Base-by-base conservation (phyloP, 2,329 filamentous ascomycete genomes). In the Apiospora arundinis region DNA sequence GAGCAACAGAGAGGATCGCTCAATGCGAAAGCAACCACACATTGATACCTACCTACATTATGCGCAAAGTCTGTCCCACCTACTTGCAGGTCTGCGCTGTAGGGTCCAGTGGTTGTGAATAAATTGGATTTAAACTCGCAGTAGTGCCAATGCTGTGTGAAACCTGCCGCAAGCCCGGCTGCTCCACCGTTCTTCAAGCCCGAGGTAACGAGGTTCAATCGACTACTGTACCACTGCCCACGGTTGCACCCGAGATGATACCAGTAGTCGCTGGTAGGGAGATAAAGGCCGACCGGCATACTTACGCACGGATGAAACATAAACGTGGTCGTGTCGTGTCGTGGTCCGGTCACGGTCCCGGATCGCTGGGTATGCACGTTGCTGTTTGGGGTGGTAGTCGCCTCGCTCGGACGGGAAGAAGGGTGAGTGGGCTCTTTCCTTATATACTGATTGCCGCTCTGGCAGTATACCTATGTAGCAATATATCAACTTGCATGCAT, bases 131-230 rank as follows among this genome's bases (percentile, higher is more conserved):
- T 63, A 63, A 63, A 23, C 56, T 63, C 56, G 56, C 56, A 63
- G 56, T 63, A 63, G 56, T 63, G 56, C 32, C 56, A 63, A 5
- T 5, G 32, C 56, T 40, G 32, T 40, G 56, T 63, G 32, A 63
- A 63, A 32, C 56, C 56, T 63, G 56, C 56, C 56, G 56, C 56
- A 63, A 40, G 56, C 56, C 56, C 56, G 56, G 56, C 14, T 37
- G 56, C 56, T 63, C 56, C 56, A 63, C 56, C 56, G 56, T 12
- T 14, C 52, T 23, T 63, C 28, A 8, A 63, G 32, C 32, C 56
- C 56, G 32, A 32, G 32, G 32, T 32, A 32, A 32, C 56, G 56
- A 63, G 56, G 56, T 63, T 21, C 56, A n/a, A n/a, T 21, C 45
- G 40, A 12, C 52, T 21, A 60, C 52, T n/a, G 25, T 21, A 37